Evolutionary conservation across 768 basidiomycete species (phyloP).

Genomic region (Dendrothele bispora): DNA sequence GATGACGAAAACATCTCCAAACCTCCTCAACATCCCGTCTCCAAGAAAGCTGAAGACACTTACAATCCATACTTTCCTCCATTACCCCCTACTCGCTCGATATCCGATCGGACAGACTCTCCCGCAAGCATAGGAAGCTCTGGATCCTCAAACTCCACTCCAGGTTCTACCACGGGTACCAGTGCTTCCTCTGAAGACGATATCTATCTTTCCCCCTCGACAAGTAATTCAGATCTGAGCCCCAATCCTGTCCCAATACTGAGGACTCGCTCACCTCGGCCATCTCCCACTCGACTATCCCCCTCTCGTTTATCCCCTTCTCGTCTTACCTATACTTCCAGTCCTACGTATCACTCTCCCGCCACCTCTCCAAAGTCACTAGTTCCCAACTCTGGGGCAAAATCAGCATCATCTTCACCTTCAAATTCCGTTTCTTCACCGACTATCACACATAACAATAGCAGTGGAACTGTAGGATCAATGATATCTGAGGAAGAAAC

Average conservation of each 20-base stretch:
- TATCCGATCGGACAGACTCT: background rate
- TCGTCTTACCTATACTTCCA: background rate
- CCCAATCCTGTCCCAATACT: background rate
- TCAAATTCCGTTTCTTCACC: background rate
- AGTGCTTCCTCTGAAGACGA: background rate
- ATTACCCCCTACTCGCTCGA: background rate
- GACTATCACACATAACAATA: slow-evolving; percentile 9
- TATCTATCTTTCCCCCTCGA: background rate
- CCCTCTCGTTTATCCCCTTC: background rate
- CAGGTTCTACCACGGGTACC: slow-evolving; percentile 5
- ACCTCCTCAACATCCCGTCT: background rate
- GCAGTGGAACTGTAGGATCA: no score
- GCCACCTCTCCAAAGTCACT: background rate
- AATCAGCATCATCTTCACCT: background rate
- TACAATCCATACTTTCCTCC: slow-evolving; percentile 11
- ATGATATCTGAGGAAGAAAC: slow-evolving; percentile 37
- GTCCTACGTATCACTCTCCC: background rate
- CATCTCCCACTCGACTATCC: slow-evolving; percentile 9
- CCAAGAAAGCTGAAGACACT: background rate
- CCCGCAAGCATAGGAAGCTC: slow-evolving; percentile 4
- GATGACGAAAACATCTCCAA: no score
- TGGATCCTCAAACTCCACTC: slow-evolving; percentile 5
- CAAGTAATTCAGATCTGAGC: background rate
- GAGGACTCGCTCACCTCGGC: background rate
- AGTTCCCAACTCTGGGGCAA: background rate